Base-by-base conservation (phyloP, 495 filamentous ascomycete genomes). In the Daldinia grandis region DNA sequence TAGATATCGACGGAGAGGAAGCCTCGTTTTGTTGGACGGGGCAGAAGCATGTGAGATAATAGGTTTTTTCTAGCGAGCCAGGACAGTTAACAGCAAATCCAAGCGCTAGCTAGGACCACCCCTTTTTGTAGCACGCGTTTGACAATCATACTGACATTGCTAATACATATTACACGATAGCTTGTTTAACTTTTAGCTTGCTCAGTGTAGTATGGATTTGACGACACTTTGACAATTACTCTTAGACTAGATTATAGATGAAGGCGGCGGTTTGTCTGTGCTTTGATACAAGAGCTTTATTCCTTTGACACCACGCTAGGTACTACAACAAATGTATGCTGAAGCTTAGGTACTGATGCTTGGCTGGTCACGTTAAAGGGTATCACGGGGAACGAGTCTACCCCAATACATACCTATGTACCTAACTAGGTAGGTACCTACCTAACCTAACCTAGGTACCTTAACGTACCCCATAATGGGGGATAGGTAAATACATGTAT, bases 1-100 rank as follows among this genome's bases (percentile, higher is more conserved):
- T 72, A 72, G 69, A 72, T 68, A 72, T 59, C 53, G 42, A 56
- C 57, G 58, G 58, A 63, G 44, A 61, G 58, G 47, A 8, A 49
- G 19, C 35, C 10, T 44, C 33, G 28, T 44, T 72, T 66, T 67
- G 59, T 28, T 58, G 10, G 35, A 10, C 42, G 51, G 49, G 21
- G 17, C 12, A 62, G 58, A 57, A 51, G 56, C 56, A 30, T 19
- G 54, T 47, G 42, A 47, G 19, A 47, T 47, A 47, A 42, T 53
- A 56, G 54, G 44, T 49, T 28, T 37, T 49, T 38, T 31, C n/a
- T 64, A 28, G 53, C 54, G 53, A 51, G 30, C 42, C 14, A 58
- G 51, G 25, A 56, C 58, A 33, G 42, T 51, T 40, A 40, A 35
- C 49, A 50, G 24, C 19, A 37, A 40, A 56, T 57, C 10, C 31